phyloP scores from a whole-genome alignment of 805 yeast genomes.

The Barnettozyma wickerhamii region DNA sequence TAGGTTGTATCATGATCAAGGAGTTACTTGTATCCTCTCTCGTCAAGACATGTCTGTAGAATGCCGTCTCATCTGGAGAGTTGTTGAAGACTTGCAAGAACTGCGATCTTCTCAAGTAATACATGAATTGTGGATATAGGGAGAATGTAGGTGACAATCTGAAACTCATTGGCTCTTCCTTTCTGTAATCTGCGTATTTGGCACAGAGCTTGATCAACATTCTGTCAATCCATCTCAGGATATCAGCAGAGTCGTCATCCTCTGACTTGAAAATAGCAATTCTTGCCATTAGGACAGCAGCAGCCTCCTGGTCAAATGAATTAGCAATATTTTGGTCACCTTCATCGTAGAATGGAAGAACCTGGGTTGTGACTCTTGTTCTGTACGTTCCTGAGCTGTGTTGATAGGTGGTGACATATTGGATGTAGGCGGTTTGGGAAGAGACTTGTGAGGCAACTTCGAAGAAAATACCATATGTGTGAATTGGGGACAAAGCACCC shows the following conservation, averaged over 20 bases:
- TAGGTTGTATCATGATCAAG: conserved; percentile 96
- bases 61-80: conserved; percentile 98
- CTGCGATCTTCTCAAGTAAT: conserved; percentile 93
- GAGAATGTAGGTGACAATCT: conserved; percentile 79
- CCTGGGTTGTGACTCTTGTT: conserved; percentile 84
- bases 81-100: conserved; percentile 94
- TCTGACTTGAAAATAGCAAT: conserved; percentile 80
- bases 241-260: conserved; percentile 88
- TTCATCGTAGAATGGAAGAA: conserved; percentile 52
- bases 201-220: conserved; percentile 87
- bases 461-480: conserved; percentile 84
- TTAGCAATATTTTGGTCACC: conserved; percentile 51
- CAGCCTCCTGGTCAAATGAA: conserved; percentile 97
- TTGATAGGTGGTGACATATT: conserved; percentile 88
- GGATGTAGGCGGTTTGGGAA: conserved; percentile 50
- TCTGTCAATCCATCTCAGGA: conserved; percentile 91
- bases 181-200: conserved; percentile 88
- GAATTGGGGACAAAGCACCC: conserved; percentile 81
- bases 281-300: conserved; percentile 90
- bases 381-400: conserved; percentile 92
- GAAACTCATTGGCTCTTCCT: conserved; percentile 79
- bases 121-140: conserved; percentile 92
- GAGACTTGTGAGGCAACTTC: conserved; percentile 56
- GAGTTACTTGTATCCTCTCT: conserved; percentile 93
- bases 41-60: conserved; percentile 86